Base-by-base conservation (phyloP, 371 early-diverging fungal genomes). In the Nosema muscidifuracis region DNA sequence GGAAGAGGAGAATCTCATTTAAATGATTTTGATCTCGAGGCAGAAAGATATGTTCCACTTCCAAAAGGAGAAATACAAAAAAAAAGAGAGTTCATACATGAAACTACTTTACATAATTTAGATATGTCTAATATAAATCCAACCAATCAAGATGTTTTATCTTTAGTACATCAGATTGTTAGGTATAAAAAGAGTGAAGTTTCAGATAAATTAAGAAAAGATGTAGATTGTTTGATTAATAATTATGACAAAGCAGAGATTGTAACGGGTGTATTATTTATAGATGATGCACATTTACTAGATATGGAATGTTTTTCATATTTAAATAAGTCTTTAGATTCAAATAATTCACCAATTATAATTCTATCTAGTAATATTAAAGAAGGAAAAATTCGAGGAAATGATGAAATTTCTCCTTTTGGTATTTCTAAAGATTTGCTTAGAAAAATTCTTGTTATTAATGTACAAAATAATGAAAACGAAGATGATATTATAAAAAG, bases 21-120 rank as follows among this genome's bases (percentile, higher is more conserved):
- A 30, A 67, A 74, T 40, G 79, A 82, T 47, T 77, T 68, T 73
- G 83, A 82, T 65, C 58, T 82, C 40, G 83, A 82, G 34, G 74
- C 76, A 18, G 75, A 73, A 20, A 75, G 65, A 47, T 80, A 80
- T 64, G 70, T 79, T 0, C 83, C 74, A 0, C 28, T 82, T 24
- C 74, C 77, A 7, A 80, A 76, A 62, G 74, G 76, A 47, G 72
- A 74, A 9, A 75, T 82, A 18, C 42, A 69, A 30, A 75, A 43
- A 20, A 75, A 51, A 47, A 77, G 76, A 53, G 80, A 80, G 56
- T 56, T 74, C 9, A 33, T 77, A 3, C 77, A 67, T 40, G 66
- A 67, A 53, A 67, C 79, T 28, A 73, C 73, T 24, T 60, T 80
- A 13, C 77, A 80, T 31, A 77, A 78, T 43, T 44, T 82, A 20